A percentile compares a stretch with the other conserved stretches of the same genome.
Conservation (phyloP, 73 alveolate genomes). For the Symbiodinium natans region DNA sequence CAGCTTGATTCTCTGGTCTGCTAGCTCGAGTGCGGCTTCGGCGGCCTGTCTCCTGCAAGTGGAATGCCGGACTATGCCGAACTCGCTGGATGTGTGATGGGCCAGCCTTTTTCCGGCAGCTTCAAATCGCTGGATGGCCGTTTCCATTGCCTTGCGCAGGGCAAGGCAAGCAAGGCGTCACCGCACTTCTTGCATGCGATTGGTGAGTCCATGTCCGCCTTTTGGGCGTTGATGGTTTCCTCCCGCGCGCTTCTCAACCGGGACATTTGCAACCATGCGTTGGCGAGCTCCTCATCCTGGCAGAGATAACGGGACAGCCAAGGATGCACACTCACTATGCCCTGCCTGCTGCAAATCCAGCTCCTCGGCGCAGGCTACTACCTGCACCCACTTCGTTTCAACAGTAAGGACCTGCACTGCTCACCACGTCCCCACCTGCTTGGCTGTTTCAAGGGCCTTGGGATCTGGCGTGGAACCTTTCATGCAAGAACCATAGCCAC, state of each 20-base stretch:
- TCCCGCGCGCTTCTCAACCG: background rate
- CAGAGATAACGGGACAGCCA: background rate
- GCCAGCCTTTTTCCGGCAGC: background rate
- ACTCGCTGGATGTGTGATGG: too few relatives aligned
- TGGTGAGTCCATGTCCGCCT: background rate
- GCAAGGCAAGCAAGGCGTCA: background rate
- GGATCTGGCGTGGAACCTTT: background rate
- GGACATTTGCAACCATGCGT: conserved; percentile 11
- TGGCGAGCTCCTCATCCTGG: background rate
- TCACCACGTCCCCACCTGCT: background rate
- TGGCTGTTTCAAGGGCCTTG: background rate
- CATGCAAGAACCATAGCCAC: background rate
- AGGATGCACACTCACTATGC: background rate
- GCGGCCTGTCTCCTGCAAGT: background rate
- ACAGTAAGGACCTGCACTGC: background rate
- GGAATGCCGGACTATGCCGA: too few relatives aligned
- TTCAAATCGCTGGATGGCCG: conserved; percentile 6
- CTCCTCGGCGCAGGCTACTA: background rate
- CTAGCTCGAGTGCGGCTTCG: background rate
- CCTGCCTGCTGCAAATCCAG: background rate
- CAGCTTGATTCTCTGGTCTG: background rate
- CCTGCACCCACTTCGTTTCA: background rate
- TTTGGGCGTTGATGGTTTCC: background rate
- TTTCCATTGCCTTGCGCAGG: background rate
- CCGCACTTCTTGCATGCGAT: too few relatives aligned